Evolutionary conservation across 2,329 filamentous ascomycete genomes (phyloP).

Genomic region (Xylariaceae sp.): DNA sequence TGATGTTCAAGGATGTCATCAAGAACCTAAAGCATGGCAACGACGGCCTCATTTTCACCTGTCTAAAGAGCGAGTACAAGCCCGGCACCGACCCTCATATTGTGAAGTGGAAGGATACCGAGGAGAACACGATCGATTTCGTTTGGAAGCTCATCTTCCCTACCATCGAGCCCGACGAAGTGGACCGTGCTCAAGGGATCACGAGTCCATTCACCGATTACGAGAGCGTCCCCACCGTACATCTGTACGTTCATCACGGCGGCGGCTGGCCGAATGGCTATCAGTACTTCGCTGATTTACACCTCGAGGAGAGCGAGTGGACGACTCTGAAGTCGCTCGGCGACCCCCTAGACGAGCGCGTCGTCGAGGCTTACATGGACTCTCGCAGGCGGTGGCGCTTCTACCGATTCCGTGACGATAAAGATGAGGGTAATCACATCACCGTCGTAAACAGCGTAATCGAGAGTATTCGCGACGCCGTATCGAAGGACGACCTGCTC

Average conservation of each 20-base stretch:
- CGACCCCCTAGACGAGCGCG: slow-evolving; percentile 75
- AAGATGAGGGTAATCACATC: slow-evolving; percentile 83
- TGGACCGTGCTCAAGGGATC: slow-evolving; percentile 61
- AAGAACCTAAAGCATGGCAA: slow-evolving; percentile 86
- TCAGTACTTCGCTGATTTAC: slow-evolving; percentile 60
- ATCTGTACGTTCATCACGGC: slow-evolving; percentile 66
- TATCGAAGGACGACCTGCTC: slow-evolving; percentile 77
- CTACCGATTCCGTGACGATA: slow-evolving; percentile 88
- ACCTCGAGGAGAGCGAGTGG: slow-evolving; percentile 75
- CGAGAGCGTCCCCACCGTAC: slow-evolving; percentile 68
- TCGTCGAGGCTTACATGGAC: slow-evolving; percentile 88
- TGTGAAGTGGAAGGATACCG: slow-evolving; percentile 93
- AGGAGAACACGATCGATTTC: slow-evolving; percentile 95
- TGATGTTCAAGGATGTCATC: slow-evolving; percentile 86
- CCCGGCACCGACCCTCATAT: slow-evolving; percentile 91
- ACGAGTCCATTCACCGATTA: slow-evolving; percentile 67
- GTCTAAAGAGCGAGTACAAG: slow-evolving; percentile 77
- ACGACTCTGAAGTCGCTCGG: slow-evolving; percentile 67
- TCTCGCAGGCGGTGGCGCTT: slow-evolving; percentile 72
- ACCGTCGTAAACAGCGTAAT: slow-evolving; percentile 79
- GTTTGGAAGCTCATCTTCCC: slow-evolving; percentile 74
- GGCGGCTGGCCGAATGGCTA: slow-evolving; percentile 51
- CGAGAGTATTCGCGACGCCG: slow-evolving; percentile 80
- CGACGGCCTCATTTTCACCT: slow-evolving; percentile 97
- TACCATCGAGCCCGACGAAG: slow-evolving; percentile 58